phyloP scores from a whole-genome alignment of 768 basidiomycete genomes.

The Postia placenta region DNA sequence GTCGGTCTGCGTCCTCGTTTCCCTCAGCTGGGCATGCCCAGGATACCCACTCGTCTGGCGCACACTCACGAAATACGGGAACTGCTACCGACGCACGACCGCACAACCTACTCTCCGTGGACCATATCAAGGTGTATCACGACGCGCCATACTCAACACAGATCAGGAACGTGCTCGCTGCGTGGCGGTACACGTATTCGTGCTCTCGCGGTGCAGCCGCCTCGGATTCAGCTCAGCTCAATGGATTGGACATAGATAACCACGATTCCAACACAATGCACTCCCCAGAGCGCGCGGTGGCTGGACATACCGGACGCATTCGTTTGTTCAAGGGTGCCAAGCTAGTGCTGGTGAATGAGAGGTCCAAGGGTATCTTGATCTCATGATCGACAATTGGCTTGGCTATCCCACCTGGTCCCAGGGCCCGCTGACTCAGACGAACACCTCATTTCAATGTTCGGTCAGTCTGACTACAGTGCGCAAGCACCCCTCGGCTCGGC shows the following conservation, averaged over 20 bases:
- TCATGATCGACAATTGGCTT: no score
- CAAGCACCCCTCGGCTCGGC: no score
- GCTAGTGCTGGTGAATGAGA: slow-evolving; percentile 11
- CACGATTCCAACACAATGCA: not conserved
- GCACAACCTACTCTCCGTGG: not conserved
- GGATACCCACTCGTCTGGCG: not conserved
- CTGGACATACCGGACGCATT: not conserved
- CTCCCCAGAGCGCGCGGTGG: not conserved
- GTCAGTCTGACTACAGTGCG: no score
- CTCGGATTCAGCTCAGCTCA: not conserved
- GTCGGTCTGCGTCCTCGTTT: not conserved
- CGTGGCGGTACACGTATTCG: slow-evolving; percentile 8
- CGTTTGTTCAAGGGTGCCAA: slow-evolving; percentile 10
- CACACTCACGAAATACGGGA: not conserved
- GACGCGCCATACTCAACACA: slow-evolving; percentile 7
- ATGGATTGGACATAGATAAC: not conserved
- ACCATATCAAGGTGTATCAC: slow-evolving; percentile 15
- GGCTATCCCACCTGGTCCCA: no score
- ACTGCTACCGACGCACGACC: not conserved
- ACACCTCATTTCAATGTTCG: no score
- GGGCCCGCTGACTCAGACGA: no score
- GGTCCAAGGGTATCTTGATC: slow-evolving; percentile 4
- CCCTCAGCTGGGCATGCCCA: not conserved
- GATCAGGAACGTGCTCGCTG: slow-evolving; percentile 7
- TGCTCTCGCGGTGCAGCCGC: not conserved